Percentiles rank a stretch among this genome's conserved stretches.
phyloP scores from a whole-genome alignment of 768 basidiomycete species.

The Obba rivulosa region DNA sequence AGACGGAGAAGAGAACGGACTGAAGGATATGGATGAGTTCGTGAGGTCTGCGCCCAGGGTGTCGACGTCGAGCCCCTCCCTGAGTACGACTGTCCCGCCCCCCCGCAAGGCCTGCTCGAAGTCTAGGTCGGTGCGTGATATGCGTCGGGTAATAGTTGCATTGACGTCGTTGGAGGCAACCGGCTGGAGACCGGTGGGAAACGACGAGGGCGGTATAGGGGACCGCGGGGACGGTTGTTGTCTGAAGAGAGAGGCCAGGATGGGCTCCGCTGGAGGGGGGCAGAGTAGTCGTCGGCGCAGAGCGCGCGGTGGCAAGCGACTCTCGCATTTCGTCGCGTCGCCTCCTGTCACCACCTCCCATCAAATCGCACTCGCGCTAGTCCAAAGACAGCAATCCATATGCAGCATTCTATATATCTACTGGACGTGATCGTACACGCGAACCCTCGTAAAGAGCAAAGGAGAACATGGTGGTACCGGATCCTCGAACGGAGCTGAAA shows the following conservation, averaged over 20 bases:
- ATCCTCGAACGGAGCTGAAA: constrained; percentile 2
- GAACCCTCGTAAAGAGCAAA: constrained; percentile 8
- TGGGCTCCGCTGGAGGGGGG: constrained; percentile 26
- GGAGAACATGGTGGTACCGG: constrained; percentile 2
- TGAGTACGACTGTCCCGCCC: constrained; percentile 63
- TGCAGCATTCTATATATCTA: constrained; percentile 6
- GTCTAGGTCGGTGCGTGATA: constrained; percentile 72
- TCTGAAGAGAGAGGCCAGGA: constrained; percentile 65
- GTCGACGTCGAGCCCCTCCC: constrained; percentile 68
- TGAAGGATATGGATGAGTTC: constrained; percentile 35
- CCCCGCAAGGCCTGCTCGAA: constrained; percentile 72
- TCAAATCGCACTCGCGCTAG: too few species aligned
- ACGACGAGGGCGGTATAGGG: constrained; percentile 41
- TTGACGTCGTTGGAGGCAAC: constrained; percentile 46
- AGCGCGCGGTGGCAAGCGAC: neutral
- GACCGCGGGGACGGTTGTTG: constrained; percentile 39
- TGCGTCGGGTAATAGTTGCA: constrained; percentile 37
- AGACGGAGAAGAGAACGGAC: constrained; percentile 38
- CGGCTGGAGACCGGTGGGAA: constrained; percentile 49
- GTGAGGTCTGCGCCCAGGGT: constrained; percentile 49
- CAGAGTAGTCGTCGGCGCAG: neutral
- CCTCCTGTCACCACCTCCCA: too few species aligned
- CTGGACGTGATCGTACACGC: constrained; percentile 15
- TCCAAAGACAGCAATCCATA: too few species aligned
- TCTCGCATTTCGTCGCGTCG: neutral